Percentiles rank a stretch among this genome's conserved stretches.
Evolutionary conservation across 495 filamentous ascomycete genomes (phyloP).

Genomic region (Terfezia claveryi): DNA sequence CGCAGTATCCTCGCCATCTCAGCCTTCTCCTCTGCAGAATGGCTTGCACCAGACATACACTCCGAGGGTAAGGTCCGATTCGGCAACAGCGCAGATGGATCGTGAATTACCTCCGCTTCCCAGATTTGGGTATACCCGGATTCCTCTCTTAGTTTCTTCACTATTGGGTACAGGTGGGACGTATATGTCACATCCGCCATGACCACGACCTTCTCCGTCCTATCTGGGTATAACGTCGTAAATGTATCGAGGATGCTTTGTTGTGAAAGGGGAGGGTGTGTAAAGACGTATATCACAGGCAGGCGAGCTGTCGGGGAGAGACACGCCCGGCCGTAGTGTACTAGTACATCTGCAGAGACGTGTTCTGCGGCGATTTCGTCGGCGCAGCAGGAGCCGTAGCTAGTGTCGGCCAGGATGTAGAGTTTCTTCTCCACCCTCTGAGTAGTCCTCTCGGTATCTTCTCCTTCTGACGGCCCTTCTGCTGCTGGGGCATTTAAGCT

Average conservation of each 20-base stretch:
- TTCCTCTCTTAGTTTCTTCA: slow-evolving; percentile 26
- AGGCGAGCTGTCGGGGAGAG: slow-evolving; percentile 74
- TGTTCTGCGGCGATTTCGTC: slow-evolving; percentile 96
- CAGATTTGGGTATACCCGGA: slow-evolving; percentile 47
- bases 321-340: slow-evolving; percentile 88
- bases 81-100: slow-evolving; percentile 64
- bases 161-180: slow-evolving; percentile 38
- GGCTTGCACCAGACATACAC: background rate
- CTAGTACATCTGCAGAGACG: slow-evolving; percentile 67
- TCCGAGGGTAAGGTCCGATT: slow-evolving; percentile 34
- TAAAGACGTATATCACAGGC: slow-evolving; percentile 86
- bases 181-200: slow-evolving; percentile 81
- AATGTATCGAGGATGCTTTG: slow-evolving; percentile 38
- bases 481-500: slow-evolving; percentile 29
- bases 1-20: slow-evolving; percentile 6
- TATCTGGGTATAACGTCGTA: slow-evolving; percentile 41
- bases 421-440: slow-evolving; percentile 29
- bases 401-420: slow-evolving; percentile 85
- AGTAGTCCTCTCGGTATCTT: background rate
- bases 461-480: background rate
- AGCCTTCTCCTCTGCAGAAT: background rate
- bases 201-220: slow-evolving; percentile 42
- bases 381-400: slow-evolving; percentile 90
- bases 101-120: slow-evolving; percentile 47
- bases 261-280: slow-evolving; percentile 39